Evolutionary conservation across 106 monocot species (phyloP), one percentile per base, ranked within the genome.

Genomic region (Acorus gramineus): DNA sequence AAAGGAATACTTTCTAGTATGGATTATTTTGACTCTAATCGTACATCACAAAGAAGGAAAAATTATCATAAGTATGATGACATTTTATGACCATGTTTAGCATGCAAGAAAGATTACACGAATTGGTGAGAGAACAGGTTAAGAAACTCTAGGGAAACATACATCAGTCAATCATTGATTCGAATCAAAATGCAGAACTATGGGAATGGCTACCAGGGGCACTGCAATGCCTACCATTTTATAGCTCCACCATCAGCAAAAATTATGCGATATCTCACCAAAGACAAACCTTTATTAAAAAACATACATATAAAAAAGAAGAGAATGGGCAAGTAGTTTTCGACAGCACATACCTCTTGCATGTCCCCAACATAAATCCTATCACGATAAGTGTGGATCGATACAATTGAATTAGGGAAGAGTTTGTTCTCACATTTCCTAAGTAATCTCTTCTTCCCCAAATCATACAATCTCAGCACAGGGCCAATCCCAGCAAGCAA

Each of bases 361-460:
- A 96, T 84, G 61, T 96, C 95, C 44, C 95, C 90, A 76, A 96
- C 87, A 70, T 87, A 96, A 54, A 96, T 96, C 65, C 95, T 76
- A 74, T 96, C 95, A 50, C 95, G 84, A 71, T 96, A 96, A 8
- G 95, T 96, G 62, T 96, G 90, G 66, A 96, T 90, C 11, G 87
- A 90, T 13, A 86, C 47, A 55, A 96, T 82, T 2, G 78, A 77
- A 71, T 80, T 96, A 1, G 95, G 95, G 46, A 96, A 96, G 5
- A 90, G 87, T 56, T 96, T 96, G 74, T 96, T 96, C 69, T 96
- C 90, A 71, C 95, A 96, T 71, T 96, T 96, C 67, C 90, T 81
- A 3, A 96, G 80, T 54, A 96, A 69, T 71, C 85, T 85, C 66
- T 69, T 87, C 70, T 90, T 96, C 6, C 95, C 95, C 53, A 96